phyloP scores from a whole-genome alignment of 169 alveolate genomes.

The Eimeria sp. region DNA sequence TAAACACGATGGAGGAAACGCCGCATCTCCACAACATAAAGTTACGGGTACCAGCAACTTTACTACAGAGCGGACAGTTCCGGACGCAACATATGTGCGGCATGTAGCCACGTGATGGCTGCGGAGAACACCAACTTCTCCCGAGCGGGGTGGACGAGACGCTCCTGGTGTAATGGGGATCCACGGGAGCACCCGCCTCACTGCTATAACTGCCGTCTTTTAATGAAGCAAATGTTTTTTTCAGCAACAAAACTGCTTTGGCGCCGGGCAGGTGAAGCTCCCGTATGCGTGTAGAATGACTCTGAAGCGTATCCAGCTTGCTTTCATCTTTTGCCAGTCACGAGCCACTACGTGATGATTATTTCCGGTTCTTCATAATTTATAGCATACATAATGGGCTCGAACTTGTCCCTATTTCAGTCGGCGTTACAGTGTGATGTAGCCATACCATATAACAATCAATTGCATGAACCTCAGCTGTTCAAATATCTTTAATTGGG shows the following conservation, averaged over 20 bases:
- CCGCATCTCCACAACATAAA: not conserved
- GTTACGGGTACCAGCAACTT: not conserved
- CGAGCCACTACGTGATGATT: not conserved
- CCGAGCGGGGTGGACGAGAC: not conserved
- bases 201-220: not conserved
- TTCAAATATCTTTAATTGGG: not conserved
- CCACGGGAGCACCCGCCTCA: not conserved
- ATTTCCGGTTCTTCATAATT: not conserved
- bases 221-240: not conserved
- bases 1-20: not conserved
- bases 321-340: not conserved
- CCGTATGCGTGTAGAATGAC: not conserved
- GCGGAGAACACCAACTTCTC: not conserved
- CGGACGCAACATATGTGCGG: not conserved
- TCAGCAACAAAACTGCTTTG: not conserved
- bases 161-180: too few relatives aligned
- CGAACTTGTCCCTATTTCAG: not conserved
- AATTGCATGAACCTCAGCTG: not conserved
- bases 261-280: not conserved
- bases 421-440: not conserved
- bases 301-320: not conserved
- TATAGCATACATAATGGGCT: not conserved
- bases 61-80: not conserved
- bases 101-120: not conserved
- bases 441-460: not conserved